These are phyloP conservation scores for Apophysomyces ossiformis DNA, from an alignment of 371 early-diverging fungal species.

Conservation along the genomic window DNA sequence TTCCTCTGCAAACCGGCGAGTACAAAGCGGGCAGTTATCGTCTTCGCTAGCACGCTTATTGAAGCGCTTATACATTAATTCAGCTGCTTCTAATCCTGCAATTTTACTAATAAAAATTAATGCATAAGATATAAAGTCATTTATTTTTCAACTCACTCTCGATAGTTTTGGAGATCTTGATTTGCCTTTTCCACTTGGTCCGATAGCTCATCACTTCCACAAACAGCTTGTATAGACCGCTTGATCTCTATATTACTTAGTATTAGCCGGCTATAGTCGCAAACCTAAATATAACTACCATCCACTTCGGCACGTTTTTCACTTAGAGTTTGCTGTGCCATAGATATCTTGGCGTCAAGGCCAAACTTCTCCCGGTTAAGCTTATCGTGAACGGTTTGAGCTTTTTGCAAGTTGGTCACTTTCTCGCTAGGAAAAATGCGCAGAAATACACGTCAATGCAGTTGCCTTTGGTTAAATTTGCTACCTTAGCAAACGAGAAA, in stretches of 20 bases:
- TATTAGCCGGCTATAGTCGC: not conserved
- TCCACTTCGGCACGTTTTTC: conserved; percentile 26
- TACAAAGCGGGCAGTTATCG: conserved; percentile 76
- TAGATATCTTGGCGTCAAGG: conserved; percentile 42
- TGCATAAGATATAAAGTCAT: not conserved
- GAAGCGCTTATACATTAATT: conserved; percentile 65
- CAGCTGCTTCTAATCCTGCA: conserved; percentile 45
- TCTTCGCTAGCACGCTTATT: conserved; percentile 47
- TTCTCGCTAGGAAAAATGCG: not conserved
- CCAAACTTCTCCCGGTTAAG: conserved; percentile 33
- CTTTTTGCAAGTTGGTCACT: conserved; percentile 7
- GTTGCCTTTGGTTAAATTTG: not conserved
- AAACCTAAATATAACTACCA: conserved; percentile 13
- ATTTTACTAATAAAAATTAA: conserved; percentile 16
- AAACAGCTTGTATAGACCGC: conserved; percentile 21
- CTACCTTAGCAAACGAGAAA: conserved; percentile 18
- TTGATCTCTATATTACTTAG: conserved; percentile 19
- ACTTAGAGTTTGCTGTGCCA: conserved; percentile 29
- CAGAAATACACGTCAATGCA: not conserved
- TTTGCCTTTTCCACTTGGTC: conserved; percentile 26
- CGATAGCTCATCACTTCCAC: conserved; percentile 30
- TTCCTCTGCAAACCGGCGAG: conserved; percentile 56
- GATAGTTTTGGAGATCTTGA: conserved; percentile 14
- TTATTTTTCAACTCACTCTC: conserved; percentile 29
- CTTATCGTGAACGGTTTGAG: not conserved